Evolutionary conservation across 2,329 filamentous ascomycete genomes (phyloP), one percentile per base, ranked within the genome.

Genomic region (Scopulariopsis brevicaulis): DNA sequence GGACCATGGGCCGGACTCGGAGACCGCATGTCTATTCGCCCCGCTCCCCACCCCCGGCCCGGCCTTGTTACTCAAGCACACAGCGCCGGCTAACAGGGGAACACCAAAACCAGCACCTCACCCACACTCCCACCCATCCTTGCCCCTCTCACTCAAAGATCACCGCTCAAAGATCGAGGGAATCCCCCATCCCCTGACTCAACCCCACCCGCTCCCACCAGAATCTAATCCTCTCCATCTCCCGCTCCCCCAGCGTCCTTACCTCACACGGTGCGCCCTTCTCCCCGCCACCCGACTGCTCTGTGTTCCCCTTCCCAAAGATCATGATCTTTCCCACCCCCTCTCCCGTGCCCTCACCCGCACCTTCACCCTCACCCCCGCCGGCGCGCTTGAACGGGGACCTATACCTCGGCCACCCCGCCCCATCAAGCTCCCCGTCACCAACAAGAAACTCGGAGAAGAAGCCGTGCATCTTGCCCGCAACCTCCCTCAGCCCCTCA

Each of bases 251-350:
- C 69, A 75, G 66, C 58, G 55, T 68, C 61, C 72, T 67, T 57
- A 77, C 68, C 58, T 73, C 65, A 0, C 75, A 78, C 1, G 77
- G 70, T 2, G 70, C 65, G 1, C 80, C 83, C 61, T 75, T 63
- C 60, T 71, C 65, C 62, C 53, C 40, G 3, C 62, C 61, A 24
- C 61, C 63, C 61, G 73, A 69, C 5, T 70, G 67, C 69, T 86
- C 82, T 62, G 83, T 74, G 63, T 86, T 86, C 2, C 80, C 82
- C 46, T 73, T 64, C 2, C 82, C 83, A 67, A 86, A 86, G 3
- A 85, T 73, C 64, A 82, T 69, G 46, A 81, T 63, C 60, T 62
- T 63, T 0, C 72, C 75, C 52, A 40, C 7, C 14, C 65, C 65
- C n/a, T 32, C 28, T 32, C 8, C 28, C 8, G 28, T 32, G 4